These are phyloP conservation scores for Ophiocordyceps sinensis DNA, from an alignment of 2,329 filamentous ascomycete species.

Conservation along the genomic window DNA sequence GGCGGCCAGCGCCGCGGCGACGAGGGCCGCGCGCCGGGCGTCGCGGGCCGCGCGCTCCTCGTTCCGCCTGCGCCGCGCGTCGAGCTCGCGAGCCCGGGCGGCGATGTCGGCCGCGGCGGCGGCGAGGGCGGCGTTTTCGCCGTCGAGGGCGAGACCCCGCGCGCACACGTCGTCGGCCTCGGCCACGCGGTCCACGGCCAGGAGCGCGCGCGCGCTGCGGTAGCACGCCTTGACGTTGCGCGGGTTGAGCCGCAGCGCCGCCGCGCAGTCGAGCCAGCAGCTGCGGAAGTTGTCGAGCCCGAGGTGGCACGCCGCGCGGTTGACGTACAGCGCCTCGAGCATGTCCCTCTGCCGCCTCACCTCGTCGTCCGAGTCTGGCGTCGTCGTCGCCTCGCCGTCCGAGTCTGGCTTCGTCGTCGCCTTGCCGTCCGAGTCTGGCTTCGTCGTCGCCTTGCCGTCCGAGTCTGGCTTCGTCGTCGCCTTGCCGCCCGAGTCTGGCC, in stretches of 20 bases:
- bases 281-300: conserved; percentile 79
- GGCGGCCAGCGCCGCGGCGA: conserved; percentile 52
- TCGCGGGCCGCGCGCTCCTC: conserved; percentile 38
- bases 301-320: conserved; percentile 81
- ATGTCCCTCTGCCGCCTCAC: conserved; percentile 44
- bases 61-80: conserved; percentile 40
- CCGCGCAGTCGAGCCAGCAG: conserved; percentile 72
- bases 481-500: conserved; percentile 34
- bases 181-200: conserved; percentile 60
- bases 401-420: conserved; percentile 21
- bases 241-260: conserved; percentile 64
- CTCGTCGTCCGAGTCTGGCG: conserved; percentile 34
- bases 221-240: conserved; percentile 83
- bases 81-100: conserved; percentile 38
- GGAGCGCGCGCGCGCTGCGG: conserved; percentile 63
- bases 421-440: conserved; percentile 34
- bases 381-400: conserved; percentile 26
- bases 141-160: conserved; percentile 59
- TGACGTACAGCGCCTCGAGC: conserved; percentile 67
- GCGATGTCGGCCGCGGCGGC: conserved; percentile 48
- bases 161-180: conserved; percentile 72
- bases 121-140: conserved; percentile 51
- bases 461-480: too few relatives aligned
- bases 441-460: conserved; percentile 21
- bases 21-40: conserved; percentile 41